Conservation (phyloP, 2,329 filamentous ascomycete genomes). For the Pseudogymnoascus sp. region DNA sequence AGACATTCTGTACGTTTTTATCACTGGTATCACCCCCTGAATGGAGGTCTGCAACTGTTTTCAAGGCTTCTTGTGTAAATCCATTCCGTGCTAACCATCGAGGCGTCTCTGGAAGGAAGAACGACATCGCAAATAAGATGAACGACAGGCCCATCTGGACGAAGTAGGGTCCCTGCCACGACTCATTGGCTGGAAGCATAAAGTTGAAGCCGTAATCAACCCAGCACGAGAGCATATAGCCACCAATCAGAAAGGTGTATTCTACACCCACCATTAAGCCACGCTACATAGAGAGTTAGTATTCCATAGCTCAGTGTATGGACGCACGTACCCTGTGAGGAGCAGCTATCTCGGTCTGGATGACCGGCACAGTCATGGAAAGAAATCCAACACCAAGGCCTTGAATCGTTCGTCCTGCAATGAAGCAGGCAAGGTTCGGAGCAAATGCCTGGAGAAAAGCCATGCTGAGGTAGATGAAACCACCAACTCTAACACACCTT, state of each 20-base stretch:
- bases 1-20: slow-evolving; percentile 30
- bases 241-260: slow-evolving; percentile 30
- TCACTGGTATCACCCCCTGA: slow-evolving; percentile 29
- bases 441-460: slow-evolving; percentile 32
- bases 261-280: slow-evolving; percentile 34
- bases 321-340: slow-evolving; percentile 19
- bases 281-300: slow-evolving; percentile 14
- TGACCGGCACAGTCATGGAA: slow-evolving; percentile 35
- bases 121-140: slow-evolving; percentile 29
- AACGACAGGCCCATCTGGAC: slow-evolving; percentile 29
- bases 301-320: background rate
- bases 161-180: slow-evolving; percentile 28
- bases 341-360: slow-evolving; percentile 32
- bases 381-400: slow-evolving; percentile 34
- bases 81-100: slow-evolving; percentile 35
- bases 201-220: slow-evolving; percentile 33
- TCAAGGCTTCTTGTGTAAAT: slow-evolving; percentile 31
- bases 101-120: slow-evolving; percentile 32
- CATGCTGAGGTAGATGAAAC: slow-evolving; percentile 31
- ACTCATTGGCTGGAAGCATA: slow-evolving; percentile 27
- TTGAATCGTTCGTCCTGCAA: slow-evolving; percentile 34
- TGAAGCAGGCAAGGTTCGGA: slow-evolving; percentile 26
- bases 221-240: slow-evolving; percentile 34
- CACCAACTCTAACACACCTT: slow-evolving; percentile 30
- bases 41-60: slow-evolving; percentile 35